These are phyloP conservation scores for Poteriospumella lacustris DNA, from an alignment of 108 stramenopile species.

Conservation along the genomic window DNA sequence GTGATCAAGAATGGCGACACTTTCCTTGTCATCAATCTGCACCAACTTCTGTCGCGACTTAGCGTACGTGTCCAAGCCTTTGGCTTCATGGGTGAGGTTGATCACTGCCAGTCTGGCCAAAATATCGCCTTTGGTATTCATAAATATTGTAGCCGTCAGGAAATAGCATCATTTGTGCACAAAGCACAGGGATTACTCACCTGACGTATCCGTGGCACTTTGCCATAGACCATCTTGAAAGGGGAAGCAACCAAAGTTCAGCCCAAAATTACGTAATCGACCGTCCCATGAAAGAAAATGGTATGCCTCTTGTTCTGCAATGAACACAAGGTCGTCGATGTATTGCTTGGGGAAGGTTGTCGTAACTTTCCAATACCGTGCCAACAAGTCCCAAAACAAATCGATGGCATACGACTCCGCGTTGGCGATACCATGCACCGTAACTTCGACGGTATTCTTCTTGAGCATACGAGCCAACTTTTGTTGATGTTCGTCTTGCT, in stretches of 20 bases:
- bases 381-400: slow-evolving; percentile 44
- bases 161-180: not conserved
- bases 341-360: slow-evolving; percentile 25
- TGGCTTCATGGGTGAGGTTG: slow-evolving; percentile 40
- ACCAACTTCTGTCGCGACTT: slow-evolving; percentile 25
- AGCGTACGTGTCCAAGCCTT: slow-evolving; percentile 39
- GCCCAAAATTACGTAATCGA: slow-evolving; percentile 17
- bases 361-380: slow-evolving; percentile 21
- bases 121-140: not conserved
- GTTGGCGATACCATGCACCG: slow-evolving; percentile 41
- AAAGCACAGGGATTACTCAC: not conserved
- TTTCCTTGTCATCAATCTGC: slow-evolving; percentile 19
- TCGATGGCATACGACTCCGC: slow-evolving; percentile 49
- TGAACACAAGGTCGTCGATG: slow-evolving; percentile 34
- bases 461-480: no score
- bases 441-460: slow-evolving; percentile 3
- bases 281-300: slow-evolving; percentile 37
- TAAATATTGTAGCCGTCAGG: not conserved
- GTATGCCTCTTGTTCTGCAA: slow-evolving; percentile 32
- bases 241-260: slow-evolving; percentile 32
- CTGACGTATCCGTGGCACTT: slow-evolving; percentile 29
- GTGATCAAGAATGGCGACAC: slow-evolving; percentile 22
- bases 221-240: slow-evolving; percentile 36
- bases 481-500: no score
- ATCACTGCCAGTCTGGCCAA: slow-evolving; percentile 30